Evolutionary conservation across 176 grass and related monocot genomes (phyloP).

Genomic region (Typha latifolia): DNA sequence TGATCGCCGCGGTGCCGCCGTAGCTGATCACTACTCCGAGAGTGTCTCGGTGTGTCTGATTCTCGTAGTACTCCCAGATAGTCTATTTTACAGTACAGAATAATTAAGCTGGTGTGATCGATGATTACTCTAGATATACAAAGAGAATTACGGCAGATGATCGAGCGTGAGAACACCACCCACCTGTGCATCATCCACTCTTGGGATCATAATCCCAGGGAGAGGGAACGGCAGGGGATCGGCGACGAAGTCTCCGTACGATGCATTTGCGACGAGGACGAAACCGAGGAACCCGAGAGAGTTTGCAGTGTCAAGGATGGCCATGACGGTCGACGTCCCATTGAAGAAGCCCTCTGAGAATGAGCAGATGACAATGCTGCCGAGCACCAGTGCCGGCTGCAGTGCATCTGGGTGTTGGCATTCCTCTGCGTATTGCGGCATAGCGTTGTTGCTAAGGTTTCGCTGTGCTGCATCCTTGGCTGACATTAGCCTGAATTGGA

Average conservation of each 20-base stretch:
- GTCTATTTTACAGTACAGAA: slow-evolving; percentile 5
- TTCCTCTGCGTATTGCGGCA: slow-evolving; percentile 17
- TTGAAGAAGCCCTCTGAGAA: slow-evolving; percentile 45
- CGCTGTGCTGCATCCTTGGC: slow-evolving; percentile 33
- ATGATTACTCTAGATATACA: neutral
- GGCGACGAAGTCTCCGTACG: slow-evolving; percentile 42
- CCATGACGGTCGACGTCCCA: slow-evolving; percentile 34
- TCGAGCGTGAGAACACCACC: too few species aligned
- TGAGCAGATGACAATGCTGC: slow-evolving; percentile 44
- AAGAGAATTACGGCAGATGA: too few species aligned
- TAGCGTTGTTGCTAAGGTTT: neutral
- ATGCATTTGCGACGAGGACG: slow-evolving; percentile 31
- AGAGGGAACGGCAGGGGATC: slow-evolving; percentile 38
- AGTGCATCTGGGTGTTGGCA: slow-evolving; percentile 40
- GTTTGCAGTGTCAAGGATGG: slow-evolving; percentile 28
- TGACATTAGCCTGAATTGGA: slow-evolving; percentile 30
- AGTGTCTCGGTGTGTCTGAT: slow-evolving; percentile 21
- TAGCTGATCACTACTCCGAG: slow-evolving; percentile 21
- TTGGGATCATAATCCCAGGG: slow-evolving; percentile 48
- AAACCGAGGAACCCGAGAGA: slow-evolving; percentile 48
- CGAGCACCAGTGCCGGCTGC: slow-evolving; percentile 20
- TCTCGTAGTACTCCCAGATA: slow-evolving; percentile 50
- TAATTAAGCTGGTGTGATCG: neutral
- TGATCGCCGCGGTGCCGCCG: slow-evolving; percentile 26
- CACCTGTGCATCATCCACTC: slow-evolving; percentile 29